These are phyloP conservation scores for Pichia terricola DNA, from an alignment of 1,139 yeast genomes.

Conservation along the genomic window DNA sequence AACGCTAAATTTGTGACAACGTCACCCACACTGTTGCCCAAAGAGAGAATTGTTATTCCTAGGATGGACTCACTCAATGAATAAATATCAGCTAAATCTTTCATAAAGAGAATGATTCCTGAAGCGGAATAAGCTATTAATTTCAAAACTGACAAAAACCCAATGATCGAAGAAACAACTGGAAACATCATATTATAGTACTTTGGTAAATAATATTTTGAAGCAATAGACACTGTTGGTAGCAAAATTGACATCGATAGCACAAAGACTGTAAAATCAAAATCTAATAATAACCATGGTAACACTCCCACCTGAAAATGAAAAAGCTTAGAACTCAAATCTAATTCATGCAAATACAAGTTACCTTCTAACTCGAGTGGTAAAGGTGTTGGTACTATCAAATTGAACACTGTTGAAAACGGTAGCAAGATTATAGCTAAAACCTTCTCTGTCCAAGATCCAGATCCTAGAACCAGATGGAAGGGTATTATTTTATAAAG, in stretches of 20 bases:
- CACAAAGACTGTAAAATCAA: conserved; percentile 6
- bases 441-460: conserved; percentile 12
- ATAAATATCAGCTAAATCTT: conserved; percentile 23
- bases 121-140: conserved; percentile 22
- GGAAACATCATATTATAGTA: conserved; percentile 7
- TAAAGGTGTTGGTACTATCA: conserved; percentile 21
- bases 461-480: conserved; percentile 9
- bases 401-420: conserved; percentile 16
- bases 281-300: conserved; percentile 11
- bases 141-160: conserved; percentile 21
- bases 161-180: conserved; percentile 14
- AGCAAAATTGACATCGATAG: conserved; percentile 3
- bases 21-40: conserved; percentile 51
- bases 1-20: conserved; percentile 44
- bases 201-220: conserved; percentile 3
- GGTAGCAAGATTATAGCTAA: conserved; percentile 19
- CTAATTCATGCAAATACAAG: conserved; percentile 11
- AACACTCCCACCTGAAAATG: conserved; percentile 18
- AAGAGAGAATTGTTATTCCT: conserved; percentile 43
- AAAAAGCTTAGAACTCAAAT: conserved; percentile 15
- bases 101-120: conserved; percentile 21
- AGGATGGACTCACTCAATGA: conserved; percentile 25
- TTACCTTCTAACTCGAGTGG: conserved; percentile 10
- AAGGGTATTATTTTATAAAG: conserved; percentile 19
- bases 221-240: conserved; percentile 2